Evolutionary conservation across 2,329 filamentous ascomycete species (phyloP).

Genomic region (Acrocalymma vagum): DNA sequence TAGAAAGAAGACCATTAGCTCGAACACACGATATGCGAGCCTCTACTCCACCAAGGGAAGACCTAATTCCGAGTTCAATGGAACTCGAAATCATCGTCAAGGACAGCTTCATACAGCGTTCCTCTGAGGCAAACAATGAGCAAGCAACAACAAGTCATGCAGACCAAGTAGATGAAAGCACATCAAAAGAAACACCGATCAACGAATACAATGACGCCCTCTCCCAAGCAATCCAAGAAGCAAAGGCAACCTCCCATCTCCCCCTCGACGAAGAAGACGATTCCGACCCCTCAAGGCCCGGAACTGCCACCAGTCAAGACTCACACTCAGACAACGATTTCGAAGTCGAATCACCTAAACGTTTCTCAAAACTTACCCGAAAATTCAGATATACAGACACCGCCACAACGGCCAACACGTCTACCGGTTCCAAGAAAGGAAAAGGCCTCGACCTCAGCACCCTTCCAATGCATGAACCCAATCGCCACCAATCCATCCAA

Average conservation of each 20-base stretch:
- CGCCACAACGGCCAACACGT: conserved; percentile 10
- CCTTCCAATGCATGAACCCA: conserved; percentile 69
- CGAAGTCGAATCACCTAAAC: conserved; percentile 27
- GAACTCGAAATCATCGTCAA: conserved; percentile 33
- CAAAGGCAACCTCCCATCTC: conserved; percentile 68
- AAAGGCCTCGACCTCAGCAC: conserved; percentile 46
- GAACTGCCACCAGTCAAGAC: conserved; percentile 31
- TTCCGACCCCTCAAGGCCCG: conserved; percentile 26
- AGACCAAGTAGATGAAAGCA: background rate
- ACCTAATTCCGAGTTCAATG: conserved; percentile 6
- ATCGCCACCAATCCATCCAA: conserved; percentile 53
- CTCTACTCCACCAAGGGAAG: conserved; percentile 11
- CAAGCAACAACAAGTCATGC: conserved; percentile 2
- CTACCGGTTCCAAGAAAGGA: conserved; percentile 24
- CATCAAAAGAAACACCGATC: background rate
- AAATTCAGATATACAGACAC: conserved; percentile 12
- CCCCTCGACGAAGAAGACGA: conserved; percentile 53
- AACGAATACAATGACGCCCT: conserved; percentile 63
- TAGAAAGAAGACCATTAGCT: conserved; percentile 47
- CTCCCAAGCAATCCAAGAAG: conserved; percentile 69
- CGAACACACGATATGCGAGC: conserved; percentile 40
- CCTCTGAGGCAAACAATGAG: conserved; percentile 12
- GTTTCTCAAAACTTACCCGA: conserved; percentile 16
- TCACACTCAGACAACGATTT: conserved; percentile 25
- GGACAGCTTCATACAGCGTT: conserved; percentile 37